A percentile compares a stretch with the other conserved stretches of the same genome.
Conservation (phyloP, 208 protist species). For the Porcisia deanei region DNA sequence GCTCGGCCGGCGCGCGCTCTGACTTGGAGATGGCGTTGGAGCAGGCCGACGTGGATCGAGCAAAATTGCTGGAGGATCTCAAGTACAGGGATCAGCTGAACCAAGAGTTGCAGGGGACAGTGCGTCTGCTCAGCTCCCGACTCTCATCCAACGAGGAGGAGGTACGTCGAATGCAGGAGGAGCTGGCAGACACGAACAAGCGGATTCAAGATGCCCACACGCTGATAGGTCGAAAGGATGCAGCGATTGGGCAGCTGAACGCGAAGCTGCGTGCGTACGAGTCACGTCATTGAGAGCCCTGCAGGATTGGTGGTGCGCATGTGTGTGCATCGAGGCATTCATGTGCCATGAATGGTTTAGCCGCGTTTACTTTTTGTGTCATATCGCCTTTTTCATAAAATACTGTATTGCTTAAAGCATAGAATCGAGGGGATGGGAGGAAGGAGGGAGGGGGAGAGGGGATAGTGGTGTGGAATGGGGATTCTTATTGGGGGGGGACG, state of each 20-base stretch:
- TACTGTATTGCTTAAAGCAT: neutral
- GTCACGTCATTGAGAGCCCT: slow-evolving; percentile 32
- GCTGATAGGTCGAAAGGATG: slow-evolving; percentile 79
- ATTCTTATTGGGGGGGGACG: neutral
- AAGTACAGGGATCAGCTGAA: slow-evolving; percentile 76
- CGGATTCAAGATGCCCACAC: slow-evolving; percentile 83
- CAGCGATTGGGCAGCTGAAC: slow-evolving; percentile 78
- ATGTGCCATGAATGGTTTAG: neutral
- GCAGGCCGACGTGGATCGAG: slow-evolving; percentile 55
- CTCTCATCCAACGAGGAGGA: slow-evolving; percentile 80
- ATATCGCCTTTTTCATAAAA: neutral
- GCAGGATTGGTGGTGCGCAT: neutral
- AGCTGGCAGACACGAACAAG: slow-evolving; percentile 64
- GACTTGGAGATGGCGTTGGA: slow-evolving; percentile 67
- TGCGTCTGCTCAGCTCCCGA: slow-evolving; percentile 74
- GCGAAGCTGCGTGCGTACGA: slow-evolving; percentile 85
- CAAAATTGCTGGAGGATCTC: slow-evolving; percentile 65
- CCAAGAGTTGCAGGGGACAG: slow-evolving; percentile 82
- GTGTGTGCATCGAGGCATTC: neutral
- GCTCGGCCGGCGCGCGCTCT: slow-evolving; percentile 44
- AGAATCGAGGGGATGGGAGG: too few relatives aligned
- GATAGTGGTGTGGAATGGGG: too few relatives aligned
- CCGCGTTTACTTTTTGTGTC: neutral
- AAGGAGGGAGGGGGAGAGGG: neutral
- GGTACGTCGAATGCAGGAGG: slow-evolving; percentile 64